These are phyloP conservation scores for Smittium mucronatum DNA, from an alignment of 371 early-diverging fungal genomes.

Conservation along the genomic window DNA sequence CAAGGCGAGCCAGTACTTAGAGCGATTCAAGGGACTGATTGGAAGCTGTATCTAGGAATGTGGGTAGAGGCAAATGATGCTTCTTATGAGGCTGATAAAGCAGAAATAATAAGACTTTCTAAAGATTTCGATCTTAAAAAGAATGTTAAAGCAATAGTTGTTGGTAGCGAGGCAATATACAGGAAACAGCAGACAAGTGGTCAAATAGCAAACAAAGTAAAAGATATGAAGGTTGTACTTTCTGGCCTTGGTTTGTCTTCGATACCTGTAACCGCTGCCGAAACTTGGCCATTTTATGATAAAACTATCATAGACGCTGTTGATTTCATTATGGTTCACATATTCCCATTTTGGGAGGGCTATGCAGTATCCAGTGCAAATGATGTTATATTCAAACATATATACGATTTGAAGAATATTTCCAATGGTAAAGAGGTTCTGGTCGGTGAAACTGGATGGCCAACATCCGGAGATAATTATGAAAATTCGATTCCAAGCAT, in stretches of 20 bases:
- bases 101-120: slow-evolving; percentile 35
- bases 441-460: slow-evolving; percentile 55
- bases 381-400: slow-evolving; percentile 35
- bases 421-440: slow-evolving; percentile 36
- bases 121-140: slow-evolving; percentile 27
- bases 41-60: slow-evolving; percentile 45
- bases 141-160: slow-evolving; percentile 41
- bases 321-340: slow-evolving; percentile 49
- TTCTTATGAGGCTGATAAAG: slow-evolving; percentile 37
- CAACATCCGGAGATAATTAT: slow-evolving; percentile 38
- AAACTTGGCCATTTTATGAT: slow-evolving; percentile 43
- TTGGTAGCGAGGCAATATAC: slow-evolving; percentile 50
- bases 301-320: slow-evolving; percentile 36
- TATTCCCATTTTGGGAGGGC: slow-evolving; percentile 58
- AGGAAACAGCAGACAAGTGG: slow-evolving; percentile 34
- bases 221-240: slow-evolving; percentile 33
- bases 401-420: slow-evolving; percentile 32
- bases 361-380: slow-evolving; percentile 37
- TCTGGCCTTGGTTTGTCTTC: slow-evolving; percentile 30
- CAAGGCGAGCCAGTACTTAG: slow-evolving; percentile 42
- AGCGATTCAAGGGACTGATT: slow-evolving; percentile 40
- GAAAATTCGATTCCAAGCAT: slow-evolving; percentile 37
- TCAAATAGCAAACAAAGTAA: slow-evolving; percentile 29
- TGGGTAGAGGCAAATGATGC: slow-evolving; percentile 41
- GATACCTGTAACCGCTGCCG: slow-evolving; percentile 42